Percentiles rank a stretch among this genome's conserved stretches.
These are phyloP conservation scores for Fusarium keratoplasticum DNA, from an alignment of 2,329 filamentous ascomycete genomes.

Conservation along the genomic window DNA sequence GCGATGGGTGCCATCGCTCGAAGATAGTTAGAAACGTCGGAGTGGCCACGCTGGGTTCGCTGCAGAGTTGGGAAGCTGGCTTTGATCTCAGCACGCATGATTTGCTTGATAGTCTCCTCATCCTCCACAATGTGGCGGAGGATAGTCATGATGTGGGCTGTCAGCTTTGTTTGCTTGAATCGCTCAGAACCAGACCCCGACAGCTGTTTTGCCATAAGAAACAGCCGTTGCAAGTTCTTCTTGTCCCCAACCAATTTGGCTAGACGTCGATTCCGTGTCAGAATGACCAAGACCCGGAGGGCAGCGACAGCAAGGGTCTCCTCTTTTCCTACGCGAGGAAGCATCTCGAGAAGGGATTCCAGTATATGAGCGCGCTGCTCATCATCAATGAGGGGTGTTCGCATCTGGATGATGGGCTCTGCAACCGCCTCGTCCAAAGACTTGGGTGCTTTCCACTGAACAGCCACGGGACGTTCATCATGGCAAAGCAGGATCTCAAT, in stretches of 20 bases:
- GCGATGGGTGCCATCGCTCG: conserved; percentile 83
- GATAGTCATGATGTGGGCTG: conserved; percentile 81
- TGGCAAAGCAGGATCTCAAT: conserved; percentile 91
- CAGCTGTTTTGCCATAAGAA: conserved; percentile 95
- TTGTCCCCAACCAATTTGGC: conserved; percentile 85
- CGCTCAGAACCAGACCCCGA: conserved; percentile 81
- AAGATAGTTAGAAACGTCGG: conserved; percentile 79
- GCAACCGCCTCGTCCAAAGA: conserved; percentile 62
- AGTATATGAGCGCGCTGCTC: conserved; percentile 80
- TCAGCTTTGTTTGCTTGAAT: conserved; percentile 67
- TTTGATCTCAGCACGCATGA: conserved; percentile 91
- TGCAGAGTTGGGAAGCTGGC: conserved; percentile 74
- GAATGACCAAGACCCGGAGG: conserved; percentile 84
- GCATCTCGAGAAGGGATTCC: conserved; percentile 80
- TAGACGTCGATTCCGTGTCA: conserved; percentile 82
- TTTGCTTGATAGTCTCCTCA: conserved; percentile 87
- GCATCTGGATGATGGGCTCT: conserved; percentile 70
- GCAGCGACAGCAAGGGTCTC: conserved; percentile 86
- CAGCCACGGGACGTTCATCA: conserved; percentile 82
- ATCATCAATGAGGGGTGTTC: conserved; percentile 65
- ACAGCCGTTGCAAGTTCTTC: conserved; percentile 88
- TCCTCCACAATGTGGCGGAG: conserved; percentile 95
- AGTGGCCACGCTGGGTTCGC: conserved; percentile 61
- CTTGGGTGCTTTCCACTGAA: conserved; percentile 74
- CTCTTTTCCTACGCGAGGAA: conserved; percentile 90